These are phyloP conservation scores for Hypomontagnella monticulosa DNA, from an alignment of 495 filamentous ascomycete species.

Conservation along the genomic window DNA sequence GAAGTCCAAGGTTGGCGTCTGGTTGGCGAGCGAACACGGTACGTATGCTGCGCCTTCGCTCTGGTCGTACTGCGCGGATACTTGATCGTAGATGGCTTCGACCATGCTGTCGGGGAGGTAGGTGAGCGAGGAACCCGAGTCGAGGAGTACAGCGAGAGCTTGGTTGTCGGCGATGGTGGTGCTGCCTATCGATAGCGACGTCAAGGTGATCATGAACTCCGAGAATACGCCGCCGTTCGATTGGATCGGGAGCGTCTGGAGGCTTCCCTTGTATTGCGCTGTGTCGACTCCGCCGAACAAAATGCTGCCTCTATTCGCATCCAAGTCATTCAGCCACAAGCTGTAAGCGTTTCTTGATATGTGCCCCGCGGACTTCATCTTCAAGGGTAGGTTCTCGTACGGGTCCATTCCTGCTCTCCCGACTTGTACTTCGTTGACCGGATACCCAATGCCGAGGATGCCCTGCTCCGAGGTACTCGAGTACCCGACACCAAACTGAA, in stretches of 20 bases:
- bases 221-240: conserved; percentile 64
- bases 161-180: conserved; percentile 62
- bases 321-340: conserved; percentile 86
- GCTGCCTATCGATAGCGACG: conserved; percentile 56
- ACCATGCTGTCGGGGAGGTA: conserved; percentile 82
- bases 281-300: conserved; percentile 93
- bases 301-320: conserved; percentile 79
- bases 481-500: conserved; percentile 92
- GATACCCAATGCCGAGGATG: conserved; percentile 92
- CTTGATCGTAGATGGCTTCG: conserved; percentile 67
- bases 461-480: conserved; percentile 75
- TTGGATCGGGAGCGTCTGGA: conserved; percentile 81
- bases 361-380: conserved; percentile 72
- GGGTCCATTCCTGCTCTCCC: conserved; percentile 63
- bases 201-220: conserved; percentile 88
- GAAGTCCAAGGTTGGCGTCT: conserved; percentile 71
- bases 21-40: conserved; percentile 72
- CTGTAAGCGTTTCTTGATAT: conserved; percentile 88
- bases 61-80: conserved; percentile 70
- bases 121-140: conserved; percentile 90
- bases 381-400: conserved; percentile 83
- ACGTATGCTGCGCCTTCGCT: conserved; percentile 70
- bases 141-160: conserved; percentile 78
- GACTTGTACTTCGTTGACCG: conserved; percentile 81
- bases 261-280: conserved; percentile 74